Percentiles rank a stretch among this genome's conserved stretches.
These are phyloP conservation scores for Pisolithus albus DNA, from an alignment of 768 basidiomycete genomes.

Conservation along the genomic window DNA sequence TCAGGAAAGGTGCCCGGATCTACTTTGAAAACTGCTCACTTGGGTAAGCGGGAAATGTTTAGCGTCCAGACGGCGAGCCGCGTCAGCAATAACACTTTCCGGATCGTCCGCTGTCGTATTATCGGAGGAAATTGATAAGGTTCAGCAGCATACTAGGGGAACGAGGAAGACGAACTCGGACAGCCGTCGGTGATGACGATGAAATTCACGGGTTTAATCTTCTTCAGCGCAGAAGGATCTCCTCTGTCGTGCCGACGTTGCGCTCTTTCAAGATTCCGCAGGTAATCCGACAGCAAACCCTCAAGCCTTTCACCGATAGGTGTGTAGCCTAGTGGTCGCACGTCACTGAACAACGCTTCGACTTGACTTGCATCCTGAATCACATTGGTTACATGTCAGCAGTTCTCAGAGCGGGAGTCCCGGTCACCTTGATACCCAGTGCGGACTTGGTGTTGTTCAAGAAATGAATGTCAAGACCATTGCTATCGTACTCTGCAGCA, in stretches of 20 bases:
- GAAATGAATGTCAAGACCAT: conserved; percentile 61
- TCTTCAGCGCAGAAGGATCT: conserved; percentile 17
- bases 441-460: conserved; percentile 37
- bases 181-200: conserved; percentile 61
- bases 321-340: conserved; percentile 39
- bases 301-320: conserved; percentile 40
- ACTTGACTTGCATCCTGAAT: conserved; percentile 34
- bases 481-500: conserved; percentile 44
- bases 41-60: conserved; percentile 47
- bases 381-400: neutral
- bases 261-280: conserved; percentile 29
- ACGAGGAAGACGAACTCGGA: conserved; percentile 36
- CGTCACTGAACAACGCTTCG: conserved; percentile 35
- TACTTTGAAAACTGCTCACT: conserved; percentile 24
- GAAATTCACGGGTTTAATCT: conserved; percentile 50
- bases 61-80: conserved; percentile 45
- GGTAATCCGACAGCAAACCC: conserved; percentile 32
- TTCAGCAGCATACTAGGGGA: neutral
- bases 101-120: conserved; percentile 43
- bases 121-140: neutral
- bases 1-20: neutral
- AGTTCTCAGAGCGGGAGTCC: neutral
- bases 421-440: conserved; percentile 33
- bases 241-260: conserved; percentile 18
- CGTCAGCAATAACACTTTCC: conserved; percentile 38